Percentiles rank a stretch among this genome's conserved stretches.
Conservation (phyloP, 2,329 filamentous ascomycete genomes). For the Dothideomycetes sp. region DNA sequence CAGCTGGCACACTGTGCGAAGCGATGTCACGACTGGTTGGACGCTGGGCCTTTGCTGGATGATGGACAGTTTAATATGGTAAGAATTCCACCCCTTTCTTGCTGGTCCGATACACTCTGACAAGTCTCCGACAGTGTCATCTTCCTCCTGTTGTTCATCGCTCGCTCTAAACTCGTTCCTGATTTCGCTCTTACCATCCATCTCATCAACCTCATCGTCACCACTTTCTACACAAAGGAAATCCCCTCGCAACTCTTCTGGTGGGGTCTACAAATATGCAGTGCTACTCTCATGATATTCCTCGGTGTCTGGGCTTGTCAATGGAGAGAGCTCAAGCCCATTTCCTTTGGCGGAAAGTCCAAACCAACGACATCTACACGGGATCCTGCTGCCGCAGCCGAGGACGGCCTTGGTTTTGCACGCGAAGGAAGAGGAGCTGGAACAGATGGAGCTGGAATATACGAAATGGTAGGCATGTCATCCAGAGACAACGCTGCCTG, state of each 20-base stretch:
- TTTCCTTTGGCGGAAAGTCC: constrained; percentile 64
- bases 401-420: constrained; percentile 31
- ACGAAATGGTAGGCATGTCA: constrained; percentile 38
- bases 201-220: constrained; percentile 68
- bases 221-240: constrained; percentile 66
- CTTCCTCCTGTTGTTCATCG: constrained; percentile 72
- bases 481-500: constrained; percentile 25
- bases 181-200: constrained; percentile 91
- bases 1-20: constrained; percentile 54
- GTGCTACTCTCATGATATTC: constrained; percentile 54
- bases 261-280: constrained; percentile 64
- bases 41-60: constrained; percentile 60
- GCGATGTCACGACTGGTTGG: constrained; percentile 62
- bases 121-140: constrained; percentile 66
- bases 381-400: constrained; percentile 19
- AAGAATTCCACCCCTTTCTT: constrained; percentile 28
- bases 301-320: constrained; percentile 85
- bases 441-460: constrained; percentile 37
- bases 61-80: constrained; percentile 56
- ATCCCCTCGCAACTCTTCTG: constrained; percentile 74
- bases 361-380: constrained; percentile 18
- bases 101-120: no score
- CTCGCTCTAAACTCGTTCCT: constrained; percentile 84
- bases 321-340: constrained; percentile 80
- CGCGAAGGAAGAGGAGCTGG: constrained; percentile 33